Conservation (phyloP, 768 basidiomycete species). For the Candolleomyces aberdarensis region DNA sequence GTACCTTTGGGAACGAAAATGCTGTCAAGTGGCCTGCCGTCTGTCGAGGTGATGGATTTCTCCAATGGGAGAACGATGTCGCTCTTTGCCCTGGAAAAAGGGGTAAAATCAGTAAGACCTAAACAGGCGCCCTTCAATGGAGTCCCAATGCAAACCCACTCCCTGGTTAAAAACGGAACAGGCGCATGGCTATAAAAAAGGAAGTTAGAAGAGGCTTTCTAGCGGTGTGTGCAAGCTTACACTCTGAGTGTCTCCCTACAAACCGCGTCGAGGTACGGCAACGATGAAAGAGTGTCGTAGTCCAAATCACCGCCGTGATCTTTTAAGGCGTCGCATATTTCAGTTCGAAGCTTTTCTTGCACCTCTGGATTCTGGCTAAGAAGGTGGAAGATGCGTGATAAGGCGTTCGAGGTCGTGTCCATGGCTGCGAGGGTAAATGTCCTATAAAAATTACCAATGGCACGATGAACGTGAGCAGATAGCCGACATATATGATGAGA, state of each 20-base stretch:
- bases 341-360: constrained; percentile 35
- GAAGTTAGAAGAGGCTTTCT: neutral
- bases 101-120: neutral
- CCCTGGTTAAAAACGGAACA: constrained; percentile 3
- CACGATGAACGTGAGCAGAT: neutral
- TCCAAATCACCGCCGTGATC: constrained; percentile 22
- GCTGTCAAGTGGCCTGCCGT: constrained; percentile 34
- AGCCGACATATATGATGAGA: too few relatives aligned
- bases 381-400: constrained; percentile 30
- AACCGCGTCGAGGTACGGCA: constrained; percentile 38
- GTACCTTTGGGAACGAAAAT: constrained; percentile 39
- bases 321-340: constrained; percentile 26
- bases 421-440: constrained; percentile 37
- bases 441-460: constrained; percentile 21
- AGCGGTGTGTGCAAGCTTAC: constrained; percentile 14
- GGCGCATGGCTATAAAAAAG: constrained; percentile 18
- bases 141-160: constrained; percentile 14
- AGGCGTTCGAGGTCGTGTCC: constrained; percentile 39
- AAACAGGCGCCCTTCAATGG: too few relatives aligned
- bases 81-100: constrained; percentile 27
- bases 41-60: constrained; percentile 29
- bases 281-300: constrained; percentile 33
- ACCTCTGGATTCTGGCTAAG: constrained; percentile 31
- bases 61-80: constrained; percentile 41
- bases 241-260: constrained; percentile 37